Base-by-base conservation (phyloP, 306 rosid genomes). In the Cucurbita maxima region DNA sequence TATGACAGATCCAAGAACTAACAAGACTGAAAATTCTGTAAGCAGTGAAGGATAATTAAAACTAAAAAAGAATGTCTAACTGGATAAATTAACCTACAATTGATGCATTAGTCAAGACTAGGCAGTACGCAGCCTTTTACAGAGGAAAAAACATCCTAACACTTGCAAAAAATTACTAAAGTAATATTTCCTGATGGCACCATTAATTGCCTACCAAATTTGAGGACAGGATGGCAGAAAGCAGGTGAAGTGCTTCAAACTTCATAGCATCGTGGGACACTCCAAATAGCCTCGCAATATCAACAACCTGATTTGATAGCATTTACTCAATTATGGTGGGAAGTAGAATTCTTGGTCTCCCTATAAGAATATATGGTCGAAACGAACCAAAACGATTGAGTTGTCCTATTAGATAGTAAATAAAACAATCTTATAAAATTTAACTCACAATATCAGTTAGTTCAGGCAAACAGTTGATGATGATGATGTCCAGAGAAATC, bases 161-260 rank as follows among this genome's bases (percentile, higher is more conserved):
- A 36, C 47, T 72, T 72, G 1, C 58, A 72, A 73, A 20, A 14
- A 44, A 75, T 14, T 10, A 41, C 45, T 7, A 8, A 16, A 19
- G 40, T 57, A 48, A 60, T 75, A 12, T 15, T 59, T 18, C 68
- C 43, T 77, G 71, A 20, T 59, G 45, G 67, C 52, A 68, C 19
- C 57, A 73, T 54, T 58, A 74, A 76, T 71, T 58, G 69, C 90
- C 54, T 87, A 94, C 98, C 56, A 76, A 79, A 79, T 89, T 81
- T 68, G 90, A 83, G 30, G 88, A 83, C 67, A 94, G 67, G 61
- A 89, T 79, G 47, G 83, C 83, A 74, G 87, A 80, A 51, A 94
- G 88, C 52, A 94, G 79, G 79, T 86, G 94, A 68, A 94, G 88
- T 52, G 89, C 89, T 79, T 94, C 92, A 43, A 94, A 94, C 79